Percentiles rank a stretch among this genome's conserved stretches.
These are phyloP conservation scores for Martensiomyces pterosporus DNA, from an alignment of 192 early-diverging fungal genomes.

Conservation along the genomic window DNA sequence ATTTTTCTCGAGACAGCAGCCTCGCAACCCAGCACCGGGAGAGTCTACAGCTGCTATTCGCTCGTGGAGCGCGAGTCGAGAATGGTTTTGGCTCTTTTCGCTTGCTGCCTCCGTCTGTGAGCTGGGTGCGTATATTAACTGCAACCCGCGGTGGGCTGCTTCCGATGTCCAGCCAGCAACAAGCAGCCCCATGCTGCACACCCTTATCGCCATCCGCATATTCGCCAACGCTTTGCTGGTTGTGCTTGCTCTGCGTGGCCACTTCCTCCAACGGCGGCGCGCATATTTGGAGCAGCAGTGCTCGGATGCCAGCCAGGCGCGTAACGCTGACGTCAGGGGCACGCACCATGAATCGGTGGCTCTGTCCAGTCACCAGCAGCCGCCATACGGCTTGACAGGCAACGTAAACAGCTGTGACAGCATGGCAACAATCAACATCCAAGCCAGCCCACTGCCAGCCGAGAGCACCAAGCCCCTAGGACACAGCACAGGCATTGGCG, in stretches of 20 bases:
- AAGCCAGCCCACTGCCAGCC: too few species aligned
- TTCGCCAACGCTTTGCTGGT: constrained; percentile 22
- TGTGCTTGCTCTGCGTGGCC: constrained; percentile 13
- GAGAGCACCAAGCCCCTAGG: too few species aligned
- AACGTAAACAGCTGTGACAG: not conserved
- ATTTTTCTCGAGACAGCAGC: constrained; percentile 1
- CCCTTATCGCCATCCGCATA: constrained; percentile 43
- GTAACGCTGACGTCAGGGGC: too few species aligned
- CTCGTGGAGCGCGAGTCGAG: constrained; percentile 21
- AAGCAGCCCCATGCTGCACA: constrained; percentile 31
- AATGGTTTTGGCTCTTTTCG: constrained; percentile 42
- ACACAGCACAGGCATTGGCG: too few species aligned
- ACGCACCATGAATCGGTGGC: too few species aligned
- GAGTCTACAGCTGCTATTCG: not conserved
- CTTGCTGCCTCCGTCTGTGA: constrained; percentile 31
- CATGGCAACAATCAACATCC: not conserved
- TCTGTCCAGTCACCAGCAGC: too few species aligned
- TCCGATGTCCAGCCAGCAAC: constrained; percentile 14
- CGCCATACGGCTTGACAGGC: too few species aligned
- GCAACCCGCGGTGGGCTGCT: constrained; percentile 6
- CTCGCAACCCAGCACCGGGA: not conserved
- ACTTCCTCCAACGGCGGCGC: constrained; percentile 8
- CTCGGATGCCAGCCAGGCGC: too few species aligned
- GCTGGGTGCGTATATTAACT: constrained; percentile 41
- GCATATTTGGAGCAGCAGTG: too few species aligned